Conservation (phyloP, 2,329 filamentous ascomycete genomes). For the Acephala macrosclerotiorum region DNA sequence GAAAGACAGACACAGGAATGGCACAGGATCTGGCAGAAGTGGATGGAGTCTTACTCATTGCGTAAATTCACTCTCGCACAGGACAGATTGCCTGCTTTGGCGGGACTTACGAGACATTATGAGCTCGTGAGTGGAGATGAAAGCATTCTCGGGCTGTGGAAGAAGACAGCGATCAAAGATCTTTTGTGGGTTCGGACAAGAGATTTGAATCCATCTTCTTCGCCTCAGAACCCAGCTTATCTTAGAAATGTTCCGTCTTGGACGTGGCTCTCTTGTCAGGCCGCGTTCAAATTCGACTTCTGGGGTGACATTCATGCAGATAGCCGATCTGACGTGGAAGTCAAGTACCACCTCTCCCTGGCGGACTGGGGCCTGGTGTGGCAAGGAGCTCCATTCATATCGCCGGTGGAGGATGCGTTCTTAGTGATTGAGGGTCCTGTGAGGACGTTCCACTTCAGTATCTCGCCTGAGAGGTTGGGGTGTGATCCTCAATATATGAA, state of each 20-base stretch:
- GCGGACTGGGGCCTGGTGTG: no score
- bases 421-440: no score
- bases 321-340: no score
- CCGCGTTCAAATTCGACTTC: no score
- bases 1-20: neutral
- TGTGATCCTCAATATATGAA: no score
- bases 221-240: neutral
- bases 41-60: slow-evolving; percentile 10
- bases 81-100: slow-evolving; percentile 10
- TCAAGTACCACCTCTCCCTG: no score
- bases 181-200: slow-evolving; percentile 3
- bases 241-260: slow-evolving; percentile 8
- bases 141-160: slow-evolving; percentile 12
- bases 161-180: neutral
- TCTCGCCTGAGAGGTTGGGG: no score
- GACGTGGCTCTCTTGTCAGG: slow-evolving; percentile 14
- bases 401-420: no score
- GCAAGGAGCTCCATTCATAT: no score
- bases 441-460: no score
- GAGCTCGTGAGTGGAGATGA: neutral
- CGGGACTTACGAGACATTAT: slow-evolving; percentile 7
- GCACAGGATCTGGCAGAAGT: slow-evolving; percentile 6
- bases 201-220: neutral
- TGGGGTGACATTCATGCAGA: no score
- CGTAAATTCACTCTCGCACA: slow-evolving; percentile 2